phyloP scores from a whole-genome alignment of 495 filamentous ascomycete species.

The Talaromyces proteolyticus region DNA sequence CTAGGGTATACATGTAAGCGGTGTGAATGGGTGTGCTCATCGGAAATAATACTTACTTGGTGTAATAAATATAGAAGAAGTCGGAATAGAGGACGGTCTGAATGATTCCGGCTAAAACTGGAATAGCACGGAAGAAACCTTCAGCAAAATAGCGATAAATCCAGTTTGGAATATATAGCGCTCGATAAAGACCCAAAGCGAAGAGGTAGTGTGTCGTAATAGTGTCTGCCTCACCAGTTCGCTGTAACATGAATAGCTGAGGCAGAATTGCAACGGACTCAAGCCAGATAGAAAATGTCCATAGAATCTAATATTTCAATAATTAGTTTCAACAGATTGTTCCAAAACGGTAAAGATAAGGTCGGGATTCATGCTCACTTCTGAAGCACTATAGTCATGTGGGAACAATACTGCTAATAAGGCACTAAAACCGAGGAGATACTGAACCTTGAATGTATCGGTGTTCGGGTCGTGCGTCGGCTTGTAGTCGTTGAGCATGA shows the following conservation, averaged over 20 bases:
- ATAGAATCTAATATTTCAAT: slow-evolving; percentile 80
- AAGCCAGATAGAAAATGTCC: slow-evolving; percentile 97
- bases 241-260: slow-evolving; percentile 95
- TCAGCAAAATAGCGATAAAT: slow-evolving; percentile 80
- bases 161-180: slow-evolving; percentile 98
- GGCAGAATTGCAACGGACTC: slow-evolving; percentile 95
- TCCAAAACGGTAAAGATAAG: too few species aligned
- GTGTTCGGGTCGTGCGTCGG: slow-evolving; percentile 93
- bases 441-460: slow-evolving; percentile 94
- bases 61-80: slow-evolving; percentile 99
- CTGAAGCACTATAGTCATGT: slow-evolving; percentile 63
- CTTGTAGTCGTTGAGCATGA: slow-evolving; percentile 94
- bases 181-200: slow-evolving; percentile 84
- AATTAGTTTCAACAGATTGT: too few species aligned
- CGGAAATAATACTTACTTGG: slow-evolving; percentile 53
- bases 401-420: slow-evolving; percentile 80
- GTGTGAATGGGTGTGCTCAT: too few species aligned
- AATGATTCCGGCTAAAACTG: slow-evolving; percentile 78
- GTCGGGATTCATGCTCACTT: slow-evolving; percentile 37
- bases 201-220: slow-evolving; percentile 99
- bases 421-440: slow-evolving; percentile 74
- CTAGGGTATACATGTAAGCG: too few species aligned
- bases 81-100: slow-evolving; percentile 96
- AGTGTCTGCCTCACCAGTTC: slow-evolving; percentile 95
- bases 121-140: slow-evolving; percentile 70